These are phyloP conservation scores for Saccharomyces mikatae DNA, from an alignment of 805 yeast genomes.

Conservation along the genomic window DNA sequence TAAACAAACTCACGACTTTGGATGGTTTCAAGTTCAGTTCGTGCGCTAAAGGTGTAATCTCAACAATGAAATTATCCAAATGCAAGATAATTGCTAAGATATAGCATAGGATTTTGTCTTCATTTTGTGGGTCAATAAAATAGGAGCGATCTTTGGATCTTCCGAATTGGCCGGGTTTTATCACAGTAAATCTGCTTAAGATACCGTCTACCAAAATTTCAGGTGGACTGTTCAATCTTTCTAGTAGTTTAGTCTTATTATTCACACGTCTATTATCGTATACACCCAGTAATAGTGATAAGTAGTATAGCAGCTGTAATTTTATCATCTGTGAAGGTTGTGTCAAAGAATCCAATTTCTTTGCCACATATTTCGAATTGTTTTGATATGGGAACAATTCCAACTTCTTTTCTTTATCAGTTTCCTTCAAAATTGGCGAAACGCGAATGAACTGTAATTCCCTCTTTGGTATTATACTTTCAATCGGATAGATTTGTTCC, in stretches of 20 bases:
- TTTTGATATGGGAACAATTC: constrained; percentile 52
- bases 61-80: constrained; percentile 66
- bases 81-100: constrained; percentile 66
- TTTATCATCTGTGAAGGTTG: constrained; percentile 44
- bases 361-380: constrained; percentile 48
- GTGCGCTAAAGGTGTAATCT: constrained; percentile 71
- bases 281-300: constrained; percentile 72
- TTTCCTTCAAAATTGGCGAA: constrained; percentile 49
- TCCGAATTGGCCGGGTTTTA: constrained; percentile 58
- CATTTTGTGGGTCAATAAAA: constrained; percentile 77
- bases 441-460: constrained; percentile 62
- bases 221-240: constrained; percentile 61
- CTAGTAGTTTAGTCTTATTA: constrained; percentile 50
- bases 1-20: constrained; percentile 57
- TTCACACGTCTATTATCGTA: constrained; percentile 63
- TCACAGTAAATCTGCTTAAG: constrained; percentile 61
- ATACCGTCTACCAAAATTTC: constrained; percentile 65
- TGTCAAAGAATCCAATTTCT: constrained; percentile 36
- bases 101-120: constrained; percentile 78
- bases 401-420: constrained; percentile 41
- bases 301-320: constrained; percentile 67
- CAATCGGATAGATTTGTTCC: constrained; percentile 73
- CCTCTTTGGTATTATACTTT: constrained; percentile 56
- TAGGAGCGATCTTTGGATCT: constrained; percentile 70
- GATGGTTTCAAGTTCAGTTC: constrained; percentile 78